These are phyloP conservation scores for Emergomyces africanus DNA, from an alignment of 2,329 filamentous ascomycete genomes.

Conservation along the genomic window DNA sequence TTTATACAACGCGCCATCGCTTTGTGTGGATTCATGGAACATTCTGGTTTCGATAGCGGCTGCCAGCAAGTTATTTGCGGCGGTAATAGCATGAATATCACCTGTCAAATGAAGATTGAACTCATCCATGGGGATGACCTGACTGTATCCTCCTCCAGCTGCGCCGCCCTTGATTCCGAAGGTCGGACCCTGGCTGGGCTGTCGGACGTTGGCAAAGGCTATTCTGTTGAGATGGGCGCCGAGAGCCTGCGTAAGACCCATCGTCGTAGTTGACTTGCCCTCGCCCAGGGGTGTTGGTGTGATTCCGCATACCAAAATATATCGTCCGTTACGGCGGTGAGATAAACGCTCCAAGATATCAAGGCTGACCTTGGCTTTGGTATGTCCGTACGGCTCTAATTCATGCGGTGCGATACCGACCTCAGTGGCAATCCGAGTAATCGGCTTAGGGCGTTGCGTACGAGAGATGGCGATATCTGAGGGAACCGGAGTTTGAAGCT, in stretches of 20 bases:
- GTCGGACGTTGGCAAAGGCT: slow-evolving; percentile 91
- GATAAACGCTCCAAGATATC: slow-evolving; percentile 67
- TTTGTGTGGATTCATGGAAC: slow-evolving; percentile 94
- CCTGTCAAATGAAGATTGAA: slow-evolving; percentile 97
- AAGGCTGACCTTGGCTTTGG: slow-evolving; percentile 92
- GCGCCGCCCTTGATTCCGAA: slow-evolving; percentile 99
- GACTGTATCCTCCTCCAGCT: slow-evolving; percentile 93
- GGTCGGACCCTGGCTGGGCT: slow-evolving; percentile 92
- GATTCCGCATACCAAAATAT: slow-evolving; percentile 88
- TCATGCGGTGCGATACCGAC: slow-evolving; percentile 80
- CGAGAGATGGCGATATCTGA: slow-evolving; percentile 90
- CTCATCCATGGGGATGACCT: slow-evolving; percentile 99
- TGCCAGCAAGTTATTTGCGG: slow-evolving; percentile 91
- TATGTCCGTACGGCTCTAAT: slow-evolving; percentile 84
- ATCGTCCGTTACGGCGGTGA: slow-evolving; percentile 79
- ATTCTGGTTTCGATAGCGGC: slow-evolving; percentile 96
- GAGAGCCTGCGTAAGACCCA: slow-evolving; percentile 86
- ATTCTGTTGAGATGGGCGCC: slow-evolving; percentile 78
- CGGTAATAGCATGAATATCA: slow-evolving; percentile 94
- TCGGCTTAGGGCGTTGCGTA: slow-evolving; percentile 80
- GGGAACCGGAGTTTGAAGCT: slow-evolving; percentile 68
- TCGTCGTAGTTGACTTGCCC: slow-evolving; percentile 95
- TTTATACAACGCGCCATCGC: slow-evolving; percentile 74
- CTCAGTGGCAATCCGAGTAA: slow-evolving; percentile 72
- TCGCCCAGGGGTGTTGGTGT: slow-evolving; percentile 94